These are phyloP conservation scores for Beta macrorhiza DNA, from an alignment of 179 eudicot species.

Conservation along the genomic window DNA sequence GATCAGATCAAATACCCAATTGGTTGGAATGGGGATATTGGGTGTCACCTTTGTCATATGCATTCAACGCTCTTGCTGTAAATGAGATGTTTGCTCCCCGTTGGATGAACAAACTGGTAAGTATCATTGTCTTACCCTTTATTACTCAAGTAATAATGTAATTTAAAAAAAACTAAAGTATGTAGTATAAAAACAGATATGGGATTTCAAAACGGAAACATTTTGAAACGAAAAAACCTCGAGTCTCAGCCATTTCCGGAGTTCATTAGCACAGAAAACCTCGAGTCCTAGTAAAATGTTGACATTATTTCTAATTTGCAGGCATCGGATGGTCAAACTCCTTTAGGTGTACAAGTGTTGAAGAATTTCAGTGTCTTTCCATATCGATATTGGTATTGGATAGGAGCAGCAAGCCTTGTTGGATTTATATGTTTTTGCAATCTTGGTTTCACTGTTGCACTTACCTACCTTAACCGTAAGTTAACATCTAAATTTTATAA, in stretches of 20 bases:
- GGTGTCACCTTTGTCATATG: conserved; percentile 80
- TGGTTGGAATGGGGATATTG: conserved; percentile 96
- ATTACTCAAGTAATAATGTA: neutral
- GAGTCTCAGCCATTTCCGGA: too few species aligned
- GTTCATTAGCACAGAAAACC: too few species aligned
- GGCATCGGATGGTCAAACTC: conserved; percentile 64
- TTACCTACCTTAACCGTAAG: conserved; percentile 82
- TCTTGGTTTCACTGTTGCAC: conserved; percentile 72
- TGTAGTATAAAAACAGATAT: too few species aligned
- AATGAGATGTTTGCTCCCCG: conserved; percentile 92
- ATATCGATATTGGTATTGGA: conserved; percentile 74
- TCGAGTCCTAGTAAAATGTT: neutral
- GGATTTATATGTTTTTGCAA: conserved; percentile 68
- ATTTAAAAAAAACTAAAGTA: neutral
- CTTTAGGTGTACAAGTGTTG: conserved; percentile 60
- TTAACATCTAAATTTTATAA: neutral
- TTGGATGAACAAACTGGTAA: conserved; percentile 86
- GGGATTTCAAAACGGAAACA: too few species aligned
- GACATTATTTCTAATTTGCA: conserved; percentile 24
- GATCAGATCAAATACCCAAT: conserved; percentile 56
- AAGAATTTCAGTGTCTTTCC: conserved; percentile 54
- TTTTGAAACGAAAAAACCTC: too few species aligned
- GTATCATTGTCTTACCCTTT: neutral
- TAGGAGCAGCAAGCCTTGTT: conserved; percentile 74
- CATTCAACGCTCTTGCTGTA: conserved; percentile 75